phyloP scores from a whole-genome alignment of 176 grass and related monocot genomes.

The Sorghum bicolor region Sorghum_bicolor_NCBIv3 NC_012873.2:59594501-59595000 shows the following conservation, averaged over 20 bases:
- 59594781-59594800: constrained; percentile 28
- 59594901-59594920: constrained; percentile 18
- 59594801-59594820: neutral
- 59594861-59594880: constrained; percentile 30
- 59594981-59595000: neutral
- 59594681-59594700: constrained; percentile 18
- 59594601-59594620: neutral
- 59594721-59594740: neutral
- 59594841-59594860: constrained; percentile 1
- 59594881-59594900: constrained; percentile 5
- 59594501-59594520: neutral
- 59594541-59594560: neutral
- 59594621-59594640: neutral
- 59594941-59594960: constrained; percentile 9
- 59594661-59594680: neutral
- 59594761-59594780: constrained; percentile 9
- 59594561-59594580: neutral
- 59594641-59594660: neutral
- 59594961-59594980: neutral
- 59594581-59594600: neutral
- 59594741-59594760: constrained; percentile 27
- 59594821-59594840: neutral
- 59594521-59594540: neutral
- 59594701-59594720: neutral
- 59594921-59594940: neutral